A percentile compares a stretch with the other conserved stretches of the same genome.
These are phyloP conservation scores for Beauveria scarabaeidicola DNA, from an alignment of 2,329 filamentous ascomycete species.

Conservation along the genomic window DNA sequence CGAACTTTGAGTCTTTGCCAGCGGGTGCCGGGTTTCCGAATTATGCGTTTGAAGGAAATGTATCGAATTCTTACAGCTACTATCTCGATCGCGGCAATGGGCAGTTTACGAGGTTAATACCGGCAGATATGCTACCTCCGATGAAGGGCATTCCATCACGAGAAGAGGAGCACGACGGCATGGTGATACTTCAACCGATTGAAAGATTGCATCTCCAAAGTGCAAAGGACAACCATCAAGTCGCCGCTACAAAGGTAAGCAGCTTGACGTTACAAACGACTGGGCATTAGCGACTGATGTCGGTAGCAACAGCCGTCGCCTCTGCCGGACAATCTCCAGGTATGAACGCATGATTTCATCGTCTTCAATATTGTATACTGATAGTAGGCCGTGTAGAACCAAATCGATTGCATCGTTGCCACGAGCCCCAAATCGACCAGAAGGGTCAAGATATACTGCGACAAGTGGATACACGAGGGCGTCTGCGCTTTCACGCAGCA, in stretches of 20 bases:
- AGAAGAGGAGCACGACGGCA: slow-evolving; percentile 30
- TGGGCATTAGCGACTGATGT: neutral
- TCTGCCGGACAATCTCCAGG: slow-evolving; percentile 2
- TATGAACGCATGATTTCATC: neutral
- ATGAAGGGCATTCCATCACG: slow-evolving; percentile 34
- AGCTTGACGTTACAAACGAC: neutral
- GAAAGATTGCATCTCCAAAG: slow-evolving; percentile 29
- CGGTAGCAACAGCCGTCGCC: neutral
- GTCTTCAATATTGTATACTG: neutral
- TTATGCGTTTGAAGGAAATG: neutral
- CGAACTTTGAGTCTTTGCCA: neutral
- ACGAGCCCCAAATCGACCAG: slow-evolving; percentile 32
- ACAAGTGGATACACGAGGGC: slow-evolving; percentile 82
- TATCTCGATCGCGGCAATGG: slow-evolving; percentile 47
- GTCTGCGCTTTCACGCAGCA: slow-evolving; percentile 79
- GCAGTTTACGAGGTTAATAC: slow-evolving; percentile 44
- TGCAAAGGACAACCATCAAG: slow-evolving; percentile 28
- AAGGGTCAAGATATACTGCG: slow-evolving; percentile 65
- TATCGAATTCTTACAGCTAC: slow-evolving; percentile 33
- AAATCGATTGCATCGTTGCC: slow-evolving; percentile 27
- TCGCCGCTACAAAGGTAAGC: slow-evolving; percentile 33
- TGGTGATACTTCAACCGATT: slow-evolving; percentile 40
- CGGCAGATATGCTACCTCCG: slow-evolving; percentile 43
- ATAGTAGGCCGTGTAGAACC: slow-evolving; percentile 20
- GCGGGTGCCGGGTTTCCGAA: neutral